Evolutionary conservation across 192 early-diverging fungal genomes (phyloP).

Genomic region (Coemansia sp.): DNA sequence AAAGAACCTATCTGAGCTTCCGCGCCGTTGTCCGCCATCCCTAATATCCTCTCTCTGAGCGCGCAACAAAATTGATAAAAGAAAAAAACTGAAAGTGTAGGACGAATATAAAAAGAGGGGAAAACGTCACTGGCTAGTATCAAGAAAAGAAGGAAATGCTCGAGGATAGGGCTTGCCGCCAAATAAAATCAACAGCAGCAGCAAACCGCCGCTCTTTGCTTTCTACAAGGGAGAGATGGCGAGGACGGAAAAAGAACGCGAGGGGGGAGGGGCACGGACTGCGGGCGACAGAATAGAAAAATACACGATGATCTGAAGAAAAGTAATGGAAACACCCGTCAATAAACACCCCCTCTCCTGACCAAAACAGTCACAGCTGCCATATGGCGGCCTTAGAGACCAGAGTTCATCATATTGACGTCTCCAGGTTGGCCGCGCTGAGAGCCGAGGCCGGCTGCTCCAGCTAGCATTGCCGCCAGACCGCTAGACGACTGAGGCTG

Average conservation of each 20-base stretch:
- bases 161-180: neutral
- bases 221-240: neutral
- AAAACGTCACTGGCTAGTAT: constrained; percentile 4
- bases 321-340: neutral
- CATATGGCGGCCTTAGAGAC: constrained; percentile 18
- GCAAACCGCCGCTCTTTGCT: neutral
- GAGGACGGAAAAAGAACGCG: neutral
- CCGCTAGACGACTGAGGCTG: constrained; percentile 43
- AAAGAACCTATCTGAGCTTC: neutral
- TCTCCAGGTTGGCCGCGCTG: constrained; percentile 19
- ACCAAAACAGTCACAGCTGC: neutral
- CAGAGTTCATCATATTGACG: constrained; percentile 37
- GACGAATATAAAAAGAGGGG: neutral
- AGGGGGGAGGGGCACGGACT: too few species aligned
- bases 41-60: neutral
- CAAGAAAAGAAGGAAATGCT: constrained; percentile 1
- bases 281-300: neutral
- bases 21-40: neutral
- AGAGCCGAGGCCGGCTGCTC: constrained; percentile 28
- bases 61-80: constrained; percentile 7
- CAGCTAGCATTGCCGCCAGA: constrained; percentile 50
- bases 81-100: constrained; percentile 9
- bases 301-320: neutral
- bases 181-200: neutral
- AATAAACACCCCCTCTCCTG: neutral